phyloP scores from a whole-genome alignment of 495 filamentous ascomycete genomes.

The Penicillium arizonense region DNA sequence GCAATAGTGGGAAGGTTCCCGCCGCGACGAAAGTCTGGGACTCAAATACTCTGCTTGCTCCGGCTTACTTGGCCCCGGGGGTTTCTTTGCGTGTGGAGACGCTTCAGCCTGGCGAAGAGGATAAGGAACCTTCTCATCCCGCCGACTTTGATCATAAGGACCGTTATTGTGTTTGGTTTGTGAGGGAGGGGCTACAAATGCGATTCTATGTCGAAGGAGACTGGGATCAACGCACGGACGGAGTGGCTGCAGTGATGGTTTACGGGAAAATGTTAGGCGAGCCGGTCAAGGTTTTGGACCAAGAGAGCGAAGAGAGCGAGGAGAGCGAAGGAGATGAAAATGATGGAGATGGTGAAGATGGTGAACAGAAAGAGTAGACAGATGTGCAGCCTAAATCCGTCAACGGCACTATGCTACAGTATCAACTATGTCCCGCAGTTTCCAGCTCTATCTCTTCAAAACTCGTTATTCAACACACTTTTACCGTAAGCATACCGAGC shows the following conservation, averaged over 20 bases:
- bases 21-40: not conserved
- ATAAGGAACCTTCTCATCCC: not conserved
- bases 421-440: too few relatives aligned
- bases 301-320: not conserved
- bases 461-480: too few relatives aligned
- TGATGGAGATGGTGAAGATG: too few relatives aligned
- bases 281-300: not conserved
- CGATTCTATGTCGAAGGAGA: conserved; percentile 1
- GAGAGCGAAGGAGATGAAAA: not conserved
- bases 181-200: not conserved
- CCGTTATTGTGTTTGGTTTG: not conserved
- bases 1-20: not conserved
- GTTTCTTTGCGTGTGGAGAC: conserved; percentile 2
- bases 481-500: too few relatives aligned
- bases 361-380: too few relatives aligned
- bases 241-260: not conserved
- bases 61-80: conserved; percentile 1
- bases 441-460: too few relatives aligned
- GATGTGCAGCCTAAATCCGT: too few relatives aligned
- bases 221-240: not conserved
- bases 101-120: not conserved
- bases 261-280: not conserved
- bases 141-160: not conserved
- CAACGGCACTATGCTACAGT: too few relatives aligned
- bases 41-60: not conserved